Evolutionary conservation across 805 yeast genomes (phyloP).

Genomic region (Cyberlindnera euphorbiiphila): DNA sequence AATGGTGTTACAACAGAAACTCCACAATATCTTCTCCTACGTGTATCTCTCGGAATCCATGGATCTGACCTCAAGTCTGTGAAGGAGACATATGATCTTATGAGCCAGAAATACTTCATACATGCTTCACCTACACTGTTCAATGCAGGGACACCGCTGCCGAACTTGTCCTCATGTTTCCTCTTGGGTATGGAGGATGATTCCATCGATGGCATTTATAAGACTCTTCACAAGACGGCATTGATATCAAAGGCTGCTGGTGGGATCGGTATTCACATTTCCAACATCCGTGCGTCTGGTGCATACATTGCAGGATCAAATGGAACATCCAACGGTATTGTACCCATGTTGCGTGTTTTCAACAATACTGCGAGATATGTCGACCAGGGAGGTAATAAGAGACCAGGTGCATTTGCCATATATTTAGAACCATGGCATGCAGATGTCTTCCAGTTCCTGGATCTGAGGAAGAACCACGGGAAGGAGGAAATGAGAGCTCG

Average conservation of each 20-base stretch:
- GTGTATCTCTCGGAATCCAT: slow-evolving; percentile 92
- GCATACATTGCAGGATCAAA: slow-evolving; percentile 88
- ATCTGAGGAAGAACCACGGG: slow-evolving; percentile 90
- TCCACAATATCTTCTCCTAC: slow-evolving; percentile 85
- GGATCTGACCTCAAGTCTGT: slow-evolving; percentile 62
- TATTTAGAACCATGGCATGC: slow-evolving; percentile 98
- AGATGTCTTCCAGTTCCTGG: slow-evolving; percentile 83
- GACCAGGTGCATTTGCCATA: slow-evolving; percentile 96
- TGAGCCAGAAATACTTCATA: slow-evolving; percentile 83
- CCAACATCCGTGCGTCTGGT: slow-evolving; percentile 86
- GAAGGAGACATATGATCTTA: slow-evolving; percentile 78
- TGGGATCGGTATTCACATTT: slow-evolving; percentile 88
- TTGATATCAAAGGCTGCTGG: slow-evolving; percentile 93
- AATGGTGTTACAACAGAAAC: slow-evolving; percentile 72
- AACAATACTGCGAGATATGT: slow-evolving; percentile 96
- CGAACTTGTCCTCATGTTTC: slow-evolving; percentile 92
- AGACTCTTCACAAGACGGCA: slow-evolving; percentile 84
- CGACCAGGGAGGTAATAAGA: slow-evolving; percentile 96
- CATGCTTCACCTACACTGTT: slow-evolving; percentile 96
- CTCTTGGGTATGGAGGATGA: slow-evolving; percentile 87
- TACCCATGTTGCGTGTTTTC: slow-evolving; percentile 93
- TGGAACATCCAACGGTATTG: slow-evolving; percentile 87
- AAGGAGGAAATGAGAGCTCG: slow-evolving; percentile 92
- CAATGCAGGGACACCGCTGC: slow-evolving; percentile 85
- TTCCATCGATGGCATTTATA: slow-evolving; percentile 92